These are phyloP conservation scores for Daldinia childiae DNA, from an alignment of 495 filamentous ascomycete species.

Conservation along the genomic window DNA sequence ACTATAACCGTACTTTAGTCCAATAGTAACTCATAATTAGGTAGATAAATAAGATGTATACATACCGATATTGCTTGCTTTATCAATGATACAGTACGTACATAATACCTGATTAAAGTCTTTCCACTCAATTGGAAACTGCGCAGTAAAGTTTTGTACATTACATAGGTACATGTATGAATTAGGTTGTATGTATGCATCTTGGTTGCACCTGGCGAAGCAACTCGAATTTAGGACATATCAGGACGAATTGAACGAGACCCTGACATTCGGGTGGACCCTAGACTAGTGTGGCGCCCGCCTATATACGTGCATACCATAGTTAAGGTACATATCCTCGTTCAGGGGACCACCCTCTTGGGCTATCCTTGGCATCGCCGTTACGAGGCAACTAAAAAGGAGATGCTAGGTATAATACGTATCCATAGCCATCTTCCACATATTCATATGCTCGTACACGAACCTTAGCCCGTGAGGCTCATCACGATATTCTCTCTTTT, in stretches of 20 bases:
- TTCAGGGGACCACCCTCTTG: slow-evolving; percentile 8
- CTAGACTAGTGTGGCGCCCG: slow-evolving; percentile 7
- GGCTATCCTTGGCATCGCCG: slow-evolving; percentile 21
- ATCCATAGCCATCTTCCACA: background rate
- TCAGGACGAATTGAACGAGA: slow-evolving; percentile 26
- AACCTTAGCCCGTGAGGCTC: background rate
- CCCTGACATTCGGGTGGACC: slow-evolving; percentile 28
- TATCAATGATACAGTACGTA: background rate
- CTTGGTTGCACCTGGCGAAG: slow-evolving; percentile 8
- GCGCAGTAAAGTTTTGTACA: background rate
- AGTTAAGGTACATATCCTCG: slow-evolving; percentile 4
- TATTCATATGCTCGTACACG: background rate
- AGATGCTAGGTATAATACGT: background rate
- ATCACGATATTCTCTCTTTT: background rate
- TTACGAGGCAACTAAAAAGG: background rate
- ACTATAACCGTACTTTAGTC: background rate
- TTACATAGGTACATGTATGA: background rate
- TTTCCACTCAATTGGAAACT: background rate
- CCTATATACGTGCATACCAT: background rate
- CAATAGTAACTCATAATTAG: background rate
- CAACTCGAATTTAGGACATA: background rate
- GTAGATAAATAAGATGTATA: background rate
- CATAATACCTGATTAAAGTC: background rate
- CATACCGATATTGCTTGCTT: background rate
- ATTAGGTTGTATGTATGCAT: background rate